These are phyloP conservation scores for Aspergillus sclerotioniger DNA, from an alignment of 495 filamentous ascomycete species.

Conservation along the genomic window DNA sequence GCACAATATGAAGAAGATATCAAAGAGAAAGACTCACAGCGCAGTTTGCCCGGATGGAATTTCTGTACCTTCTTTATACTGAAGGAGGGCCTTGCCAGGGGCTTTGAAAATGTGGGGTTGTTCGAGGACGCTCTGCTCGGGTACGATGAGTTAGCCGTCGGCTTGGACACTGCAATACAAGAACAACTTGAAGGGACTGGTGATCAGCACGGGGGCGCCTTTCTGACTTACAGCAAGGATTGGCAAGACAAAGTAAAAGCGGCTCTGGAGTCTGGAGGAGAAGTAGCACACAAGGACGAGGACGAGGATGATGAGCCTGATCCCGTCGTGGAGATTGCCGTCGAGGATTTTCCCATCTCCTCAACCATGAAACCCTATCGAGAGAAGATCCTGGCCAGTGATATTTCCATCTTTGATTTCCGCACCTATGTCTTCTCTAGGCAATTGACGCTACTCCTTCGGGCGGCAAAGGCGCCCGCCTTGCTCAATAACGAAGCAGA, in stretches of 20 bases:
- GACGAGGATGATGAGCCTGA: constrained; percentile 16
- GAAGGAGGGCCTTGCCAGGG: constrained; percentile 89
- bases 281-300: constrained; percentile 5
- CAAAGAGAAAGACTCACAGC: constrained; percentile 85
- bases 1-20: constrained; percentile 97
- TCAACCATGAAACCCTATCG: constrained; percentile 79
- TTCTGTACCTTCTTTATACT: constrained; percentile 98
- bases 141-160: constrained; percentile 88
- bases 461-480: constrained; percentile 67
- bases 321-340: constrained; percentile 31
- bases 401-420: constrained; percentile 97
- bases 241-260: constrained; percentile 58
- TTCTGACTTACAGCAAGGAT: constrained; percentile 69
- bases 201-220: constrained; percentile 61
- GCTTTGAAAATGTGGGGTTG: constrained; percentile 93
- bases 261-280: constrained; percentile 30
- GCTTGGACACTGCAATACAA: constrained; percentile 75
- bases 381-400: constrained; percentile 89
- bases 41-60: constrained; percentile 91
- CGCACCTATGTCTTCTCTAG: constrained; percentile 89
- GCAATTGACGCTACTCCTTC: constrained; percentile 78
- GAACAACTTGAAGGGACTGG: constrained; percentile 61
- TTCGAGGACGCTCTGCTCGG: constrained; percentile 91
- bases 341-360: constrained; percentile 57
- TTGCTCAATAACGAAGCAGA: constrained; percentile 24